A percentile compares a stretch with the other conserved stretches of the same genome.
These are phyloP conservation scores for Phytopythium sindhum DNA, from an alignment of 352 stramenopile genomes.

Conservation along the genomic window DNA sequence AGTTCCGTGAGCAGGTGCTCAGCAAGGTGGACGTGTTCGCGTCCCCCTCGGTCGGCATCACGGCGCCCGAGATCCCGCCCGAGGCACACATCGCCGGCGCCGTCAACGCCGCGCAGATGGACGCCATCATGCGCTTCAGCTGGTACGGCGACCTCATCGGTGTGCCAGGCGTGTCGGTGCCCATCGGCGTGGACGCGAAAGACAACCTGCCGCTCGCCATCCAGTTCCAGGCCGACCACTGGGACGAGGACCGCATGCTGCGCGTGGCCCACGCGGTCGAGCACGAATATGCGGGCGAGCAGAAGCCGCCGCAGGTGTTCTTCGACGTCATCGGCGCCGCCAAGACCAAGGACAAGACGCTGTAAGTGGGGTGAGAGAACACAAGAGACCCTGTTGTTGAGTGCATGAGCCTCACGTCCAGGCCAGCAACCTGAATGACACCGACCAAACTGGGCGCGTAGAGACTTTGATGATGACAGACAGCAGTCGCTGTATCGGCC, in stretches of 20 bases:
- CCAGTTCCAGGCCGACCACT: conserved; percentile 76
- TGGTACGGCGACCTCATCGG: conserved; percentile 88
- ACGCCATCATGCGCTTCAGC: conserved; percentile 76
- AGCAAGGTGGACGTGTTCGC: conserved; percentile 88
- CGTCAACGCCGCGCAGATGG: conserved; percentile 52
- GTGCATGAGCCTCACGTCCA: neutral
- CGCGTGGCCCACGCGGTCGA: conserved; percentile 60
- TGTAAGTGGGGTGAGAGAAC: neutral
- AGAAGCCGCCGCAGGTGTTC: conserved; percentile 57
- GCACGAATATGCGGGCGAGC: conserved; percentile 27
- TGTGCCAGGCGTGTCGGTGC: conserved; percentile 73
- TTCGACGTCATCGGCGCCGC: conserved; percentile 64
- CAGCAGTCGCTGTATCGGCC: too few species aligned
- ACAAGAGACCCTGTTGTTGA: neutral
- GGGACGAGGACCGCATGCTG: conserved; percentile 70
- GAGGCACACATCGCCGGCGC: conserved; percentile 45
- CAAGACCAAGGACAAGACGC: conserved; percentile 10
- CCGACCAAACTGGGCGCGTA: too few species aligned
- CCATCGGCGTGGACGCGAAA: conserved; percentile 58
- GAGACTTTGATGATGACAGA: too few species aligned
- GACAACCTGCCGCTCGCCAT: conserved; percentile 66
- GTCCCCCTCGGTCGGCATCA: conserved; percentile 76
- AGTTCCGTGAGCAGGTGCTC: conserved; percentile 74
- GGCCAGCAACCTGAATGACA: too few species aligned
- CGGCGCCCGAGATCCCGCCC: conserved; percentile 59